Evolutionary conservation across 441 rosid genomes (phyloP).

Genomic region (Viola pubescens): DNA sequence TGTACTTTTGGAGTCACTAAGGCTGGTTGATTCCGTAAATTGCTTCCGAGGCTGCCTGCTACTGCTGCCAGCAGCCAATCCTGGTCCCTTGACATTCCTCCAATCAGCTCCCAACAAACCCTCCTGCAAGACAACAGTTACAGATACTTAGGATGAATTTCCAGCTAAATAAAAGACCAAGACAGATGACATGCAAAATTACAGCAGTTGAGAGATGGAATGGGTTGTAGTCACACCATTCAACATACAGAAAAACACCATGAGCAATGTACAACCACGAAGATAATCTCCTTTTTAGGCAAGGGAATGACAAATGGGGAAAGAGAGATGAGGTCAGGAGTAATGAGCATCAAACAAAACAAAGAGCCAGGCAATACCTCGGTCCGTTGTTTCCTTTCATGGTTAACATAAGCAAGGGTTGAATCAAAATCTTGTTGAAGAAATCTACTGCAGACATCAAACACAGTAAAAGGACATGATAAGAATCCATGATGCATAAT

Average conservation of each 20-base stretch:
- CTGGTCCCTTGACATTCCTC: conserved; percentile 67
- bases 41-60: conserved; percentile 67
- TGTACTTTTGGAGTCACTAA: conserved; percentile 59
- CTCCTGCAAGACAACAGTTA: conserved; percentile 40
- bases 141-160: neutral
- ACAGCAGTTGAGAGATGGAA: no score
- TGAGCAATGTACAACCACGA: no score
- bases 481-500: neutral
- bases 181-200: no score
- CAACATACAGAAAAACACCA: no score
- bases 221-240: no score
- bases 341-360: neutral
- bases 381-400: conserved; percentile 88
- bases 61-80: conserved; percentile 53
- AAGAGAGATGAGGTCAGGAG: no score
- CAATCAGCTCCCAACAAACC: conserved; percentile 49
- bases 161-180: no score
- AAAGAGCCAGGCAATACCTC: conserved; percentile 43
- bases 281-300: no score
- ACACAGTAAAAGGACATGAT: conserved; percentile 1
- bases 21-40: conserved; percentile 47
- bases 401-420: conserved; percentile 78
- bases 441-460: conserved; percentile 54
- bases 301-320: no score
- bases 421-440: conserved; percentile 92